Percentiles rank a stretch among this genome's conserved stretches.
Conservation (phyloP, 2,329 filamentous ascomycete species). For the Knufia fluminis region DNA sequence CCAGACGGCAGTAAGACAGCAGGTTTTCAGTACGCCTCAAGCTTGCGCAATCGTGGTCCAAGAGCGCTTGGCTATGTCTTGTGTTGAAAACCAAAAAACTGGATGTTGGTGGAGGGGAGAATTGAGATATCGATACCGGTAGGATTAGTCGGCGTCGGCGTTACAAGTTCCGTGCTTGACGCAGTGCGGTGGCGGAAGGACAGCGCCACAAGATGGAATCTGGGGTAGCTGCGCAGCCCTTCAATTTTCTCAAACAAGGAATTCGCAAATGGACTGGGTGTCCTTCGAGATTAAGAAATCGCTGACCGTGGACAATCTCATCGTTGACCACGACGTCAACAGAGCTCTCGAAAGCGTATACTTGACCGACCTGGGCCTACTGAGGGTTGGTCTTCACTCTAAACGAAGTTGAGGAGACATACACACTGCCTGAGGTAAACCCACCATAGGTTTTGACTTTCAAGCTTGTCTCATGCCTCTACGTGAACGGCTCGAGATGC, state of each 20-base stretch:
- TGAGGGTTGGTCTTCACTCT: no score
- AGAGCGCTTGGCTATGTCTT: neutral
- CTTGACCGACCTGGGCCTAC: no score
- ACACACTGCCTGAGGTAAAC: no score
- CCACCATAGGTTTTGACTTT: no score
- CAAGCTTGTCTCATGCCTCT: no score
- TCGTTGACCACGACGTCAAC: no score
- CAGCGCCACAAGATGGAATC: neutral
- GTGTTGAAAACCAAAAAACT: neutral
- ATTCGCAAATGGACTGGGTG: neutral
- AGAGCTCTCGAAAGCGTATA: no score
- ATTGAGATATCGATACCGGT: neutral
- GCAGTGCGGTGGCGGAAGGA: neutral
- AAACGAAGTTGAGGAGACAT: no score
- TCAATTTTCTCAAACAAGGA: neutral
- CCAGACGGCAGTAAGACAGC: neutral
- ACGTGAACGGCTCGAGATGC: no score
- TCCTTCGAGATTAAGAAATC: no score
- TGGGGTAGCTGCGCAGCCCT: neutral
- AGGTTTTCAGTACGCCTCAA: neutral
- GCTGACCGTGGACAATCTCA: no score
- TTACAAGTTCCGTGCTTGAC: neutral
- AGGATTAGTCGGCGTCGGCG: neutral
- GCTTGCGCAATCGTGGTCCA: neutral
- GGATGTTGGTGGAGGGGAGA: neutral